Evolutionary conservation across 352 stramenopile genomes (phyloP).

Genomic region (Pseudoperonospora humuli): DNA sequence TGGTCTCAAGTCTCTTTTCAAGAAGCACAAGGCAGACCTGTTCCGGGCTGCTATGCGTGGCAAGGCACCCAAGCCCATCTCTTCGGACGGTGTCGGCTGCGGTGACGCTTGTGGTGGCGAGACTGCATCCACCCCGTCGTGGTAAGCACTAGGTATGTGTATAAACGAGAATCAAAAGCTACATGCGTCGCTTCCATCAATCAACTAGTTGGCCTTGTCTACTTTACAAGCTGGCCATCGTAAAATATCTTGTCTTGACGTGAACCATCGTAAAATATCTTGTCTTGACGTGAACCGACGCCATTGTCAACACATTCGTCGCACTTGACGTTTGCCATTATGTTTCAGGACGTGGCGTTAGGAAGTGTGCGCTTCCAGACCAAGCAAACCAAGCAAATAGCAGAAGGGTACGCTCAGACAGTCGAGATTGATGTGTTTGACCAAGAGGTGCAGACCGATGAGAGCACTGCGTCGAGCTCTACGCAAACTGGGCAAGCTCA

Average conservation of each 20-base stretch:
- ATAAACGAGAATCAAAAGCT: too few species aligned
- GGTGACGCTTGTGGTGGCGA: slow-evolving; percentile 22
- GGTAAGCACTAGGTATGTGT: too few species aligned
- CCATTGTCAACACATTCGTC: too few species aligned
- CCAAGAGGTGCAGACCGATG: slow-evolving; percentile 36
- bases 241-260: too few species aligned
- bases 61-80: slow-evolving; percentile 54
- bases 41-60: slow-evolving; percentile 71
- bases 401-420: slow-evolving; percentile 19
- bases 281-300: too few species aligned
- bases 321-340: slow-evolving; percentile 7
- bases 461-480: slow-evolving; percentile 19
- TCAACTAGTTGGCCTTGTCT: too few species aligned
- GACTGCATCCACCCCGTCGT: slow-evolving; percentile 19
- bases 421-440: slow-evolving; percentile 31
- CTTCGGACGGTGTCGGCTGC: slow-evolving; percentile 51
- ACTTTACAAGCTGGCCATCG: too few species aligned
- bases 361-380: too few species aligned
- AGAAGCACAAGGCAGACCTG: slow-evolving; percentile 78
- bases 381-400: slow-evolving; percentile 35
- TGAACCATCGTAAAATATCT: too few species aligned
- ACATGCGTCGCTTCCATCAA: too few species aligned
- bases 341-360: slow-evolving; percentile 58
- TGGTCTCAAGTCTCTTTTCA: slow-evolving; percentile 68
- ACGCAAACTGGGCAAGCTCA: slow-evolving; percentile 39